Evolutionary conservation across 192 early-diverging fungal species (phyloP), one percentile per base, ranked within the genome.

Genomic region (Obelidium mucronatum): DNA sequence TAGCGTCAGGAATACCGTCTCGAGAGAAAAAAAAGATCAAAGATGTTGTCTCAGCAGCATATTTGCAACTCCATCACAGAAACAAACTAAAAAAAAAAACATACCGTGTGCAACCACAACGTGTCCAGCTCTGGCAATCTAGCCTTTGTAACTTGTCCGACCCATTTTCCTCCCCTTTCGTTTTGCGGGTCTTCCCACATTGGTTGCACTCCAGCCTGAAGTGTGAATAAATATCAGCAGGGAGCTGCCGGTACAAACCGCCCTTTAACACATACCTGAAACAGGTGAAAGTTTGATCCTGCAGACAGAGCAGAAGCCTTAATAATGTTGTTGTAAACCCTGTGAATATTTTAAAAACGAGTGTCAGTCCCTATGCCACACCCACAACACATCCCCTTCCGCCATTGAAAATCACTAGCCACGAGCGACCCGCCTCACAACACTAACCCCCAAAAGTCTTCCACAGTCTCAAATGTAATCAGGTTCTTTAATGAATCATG

Each of bases 131-230:
- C 91, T 74, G 91, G 91, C 63, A 81, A 84, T 75, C 92, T 87
- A 60, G 89, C 88, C 63, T 95, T 81, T 68, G 89, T 84, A 64
- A 93, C 84, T 61, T 76, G 74, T 4, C 51, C 62, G 34, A 90
- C 89, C 93, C 96, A 97, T 81, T 96, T 96, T 40, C 96, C 96
- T 70, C 97, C 96, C 37, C 95, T 84, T 51, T 83, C 87, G 89
- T 99, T 99, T 44, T 84, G 89, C 13, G 90, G 81, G 76, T 99
- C 96, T 84, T 99, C 97, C 96, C 97, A 97, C 90, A 92, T 91
- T 8, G 96, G 97, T 80, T 90, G 89, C 68, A 97, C 85, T 26
- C 95, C 95, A 58, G 92, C 84, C 84, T 95, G 94, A n/a, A 13
- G 19, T 17, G 15, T 1, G 15, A 86, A 94, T 94, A 1, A 77